A percentile compares a stretch with the other conserved stretches of the same genome.
Conservation (phyloP, 2,329 filamentous ascomycete species). For the Diaporthe ilicicola region DNA sequence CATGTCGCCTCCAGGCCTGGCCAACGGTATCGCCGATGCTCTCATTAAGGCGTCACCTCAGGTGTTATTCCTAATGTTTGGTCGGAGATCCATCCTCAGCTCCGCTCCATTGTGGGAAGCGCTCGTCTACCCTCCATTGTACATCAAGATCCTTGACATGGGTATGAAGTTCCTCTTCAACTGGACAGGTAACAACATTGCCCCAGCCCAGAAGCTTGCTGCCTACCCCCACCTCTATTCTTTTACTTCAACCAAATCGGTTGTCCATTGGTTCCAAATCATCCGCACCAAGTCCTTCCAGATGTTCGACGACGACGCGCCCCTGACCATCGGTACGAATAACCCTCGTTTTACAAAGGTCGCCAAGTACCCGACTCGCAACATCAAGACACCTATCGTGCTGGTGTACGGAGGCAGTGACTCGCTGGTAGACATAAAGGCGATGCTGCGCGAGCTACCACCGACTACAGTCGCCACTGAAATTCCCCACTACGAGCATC, state of each 20-base stretch:
- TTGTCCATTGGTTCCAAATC: slow-evolving; percentile 99
- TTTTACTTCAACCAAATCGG: slow-evolving; percentile 94
- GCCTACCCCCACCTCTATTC: slow-evolving; percentile 97
- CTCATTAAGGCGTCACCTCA: slow-evolving; percentile 94
- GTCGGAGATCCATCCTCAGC: slow-evolving; percentile 87
- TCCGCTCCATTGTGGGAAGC: slow-evolving; percentile 98
- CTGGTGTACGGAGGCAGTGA: slow-evolving; percentile 94
- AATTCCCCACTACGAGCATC: slow-evolving; percentile 92
- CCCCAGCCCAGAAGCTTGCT: slow-evolving; percentile 86
- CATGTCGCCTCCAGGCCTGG: slow-evolving; percentile 92
- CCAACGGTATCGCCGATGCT: slow-evolving; percentile 89
- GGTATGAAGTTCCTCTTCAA: slow-evolving; percentile 85
- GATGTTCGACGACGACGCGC: slow-evolving; percentile 97
- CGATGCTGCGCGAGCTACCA: slow-evolving; percentile 91
- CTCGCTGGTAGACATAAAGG: slow-evolving; percentile 90
- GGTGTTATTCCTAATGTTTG: slow-evolving; percentile 91
- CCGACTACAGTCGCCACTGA: slow-evolving; percentile 84
- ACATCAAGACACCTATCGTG: slow-evolving; percentile 95
- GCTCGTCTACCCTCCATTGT: slow-evolving; percentile 92
- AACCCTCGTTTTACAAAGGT: slow-evolving; percentile 92
- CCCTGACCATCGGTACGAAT: slow-evolving; percentile 71
- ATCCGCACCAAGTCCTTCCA: slow-evolving; percentile 96
- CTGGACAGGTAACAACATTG: slow-evolving; percentile 88
- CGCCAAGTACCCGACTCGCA: slow-evolving; percentile 93
- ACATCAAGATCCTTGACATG: slow-evolving; percentile 85